These are phyloP conservation scores for Mariannaea elegans DNA, from an alignment of 2,329 filamentous ascomycete species.

Conservation along the genomic window DNA sequence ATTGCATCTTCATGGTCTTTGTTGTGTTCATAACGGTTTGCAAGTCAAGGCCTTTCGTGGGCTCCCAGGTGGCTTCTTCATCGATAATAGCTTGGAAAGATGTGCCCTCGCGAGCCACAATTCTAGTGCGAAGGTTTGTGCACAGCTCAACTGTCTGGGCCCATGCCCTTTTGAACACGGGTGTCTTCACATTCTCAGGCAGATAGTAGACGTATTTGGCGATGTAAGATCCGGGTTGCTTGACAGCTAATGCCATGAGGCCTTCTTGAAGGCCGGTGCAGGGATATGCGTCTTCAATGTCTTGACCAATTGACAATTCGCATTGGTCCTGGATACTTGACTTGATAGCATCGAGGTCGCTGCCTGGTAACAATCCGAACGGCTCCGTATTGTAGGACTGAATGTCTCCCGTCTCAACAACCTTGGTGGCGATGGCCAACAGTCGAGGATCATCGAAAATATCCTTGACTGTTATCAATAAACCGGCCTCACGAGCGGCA, in stretches of 20 bases:
- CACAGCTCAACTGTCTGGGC: neutral
- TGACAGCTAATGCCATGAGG: constrained; percentile 37
- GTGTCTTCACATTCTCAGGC: neutral
- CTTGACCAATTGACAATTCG: neutral
- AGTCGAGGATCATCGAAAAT: constrained; percentile 11
- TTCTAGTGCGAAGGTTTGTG: neutral
- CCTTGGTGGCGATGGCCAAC: neutral
- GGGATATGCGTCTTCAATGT: constrained; percentile 47
- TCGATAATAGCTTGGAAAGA: neutral
- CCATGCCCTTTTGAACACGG: neutral
- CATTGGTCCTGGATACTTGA: neutral
- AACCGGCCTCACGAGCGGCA: neutral
- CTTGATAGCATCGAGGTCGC: neutral
- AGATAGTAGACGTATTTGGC: constrained; percentile 6
- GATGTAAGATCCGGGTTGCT: constrained; percentile 20
- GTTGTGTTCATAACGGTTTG: neutral
- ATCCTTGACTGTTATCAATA: constrained; percentile 8
- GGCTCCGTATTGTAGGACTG: neutral
- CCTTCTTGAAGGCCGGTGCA: constrained; percentile 48
- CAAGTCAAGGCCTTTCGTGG: neutral
- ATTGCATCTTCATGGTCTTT: neutral
- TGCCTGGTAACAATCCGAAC: neutral
- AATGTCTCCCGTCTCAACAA: neutral
- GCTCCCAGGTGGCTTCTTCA: neutral
- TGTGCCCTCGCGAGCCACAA: neutral